Conservation (phyloP, 108 stramenopile genomes). For the Cyclotella cryptica region DNA sequence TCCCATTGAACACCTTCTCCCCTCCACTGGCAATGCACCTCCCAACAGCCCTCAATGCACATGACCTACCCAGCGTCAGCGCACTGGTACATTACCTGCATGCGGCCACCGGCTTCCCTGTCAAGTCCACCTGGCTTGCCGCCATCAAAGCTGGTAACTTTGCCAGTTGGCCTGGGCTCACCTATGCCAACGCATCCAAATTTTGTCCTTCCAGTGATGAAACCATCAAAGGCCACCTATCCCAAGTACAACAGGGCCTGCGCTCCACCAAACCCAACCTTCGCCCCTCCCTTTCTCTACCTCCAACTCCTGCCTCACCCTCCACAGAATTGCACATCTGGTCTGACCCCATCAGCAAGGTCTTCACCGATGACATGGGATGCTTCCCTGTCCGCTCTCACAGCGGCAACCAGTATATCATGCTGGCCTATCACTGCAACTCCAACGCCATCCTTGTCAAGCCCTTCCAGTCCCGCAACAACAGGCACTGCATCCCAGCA, state of each 20-base stretch:
- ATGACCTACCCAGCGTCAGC: not conserved
- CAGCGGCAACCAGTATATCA: too few relatives aligned
- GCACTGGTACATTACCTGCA: not conserved
- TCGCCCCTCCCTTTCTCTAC: not conserved
- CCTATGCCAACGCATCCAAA: too few relatives aligned
- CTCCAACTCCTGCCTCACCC: not conserved
- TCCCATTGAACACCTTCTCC: not conserved
- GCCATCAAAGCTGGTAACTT: not conserved
- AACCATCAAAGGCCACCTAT: too few relatives aligned
- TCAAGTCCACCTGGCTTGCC: conserved; percentile 1
- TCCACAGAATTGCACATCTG: not conserved
- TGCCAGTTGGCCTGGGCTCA: not conserved
- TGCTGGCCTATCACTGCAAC: too few relatives aligned
- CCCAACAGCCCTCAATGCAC: not conserved
- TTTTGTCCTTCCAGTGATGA: not conserved
- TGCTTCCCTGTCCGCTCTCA: too few relatives aligned
- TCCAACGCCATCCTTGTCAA: too few relatives aligned
- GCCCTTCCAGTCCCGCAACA: too few relatives aligned
- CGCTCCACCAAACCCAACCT: not conserved
- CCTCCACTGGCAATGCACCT: not conserved
- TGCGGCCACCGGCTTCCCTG: not conserved
- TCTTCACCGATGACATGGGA: not conserved
- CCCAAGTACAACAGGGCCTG: not conserved
- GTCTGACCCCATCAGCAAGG: not conserved
- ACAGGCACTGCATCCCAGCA: too few relatives aligned